Evolutionary conservation across 2,329 filamentous ascomycete genomes (phyloP), one percentile per base, ranked within the genome.

Genomic region (Fusarium irregulare): DNA sequence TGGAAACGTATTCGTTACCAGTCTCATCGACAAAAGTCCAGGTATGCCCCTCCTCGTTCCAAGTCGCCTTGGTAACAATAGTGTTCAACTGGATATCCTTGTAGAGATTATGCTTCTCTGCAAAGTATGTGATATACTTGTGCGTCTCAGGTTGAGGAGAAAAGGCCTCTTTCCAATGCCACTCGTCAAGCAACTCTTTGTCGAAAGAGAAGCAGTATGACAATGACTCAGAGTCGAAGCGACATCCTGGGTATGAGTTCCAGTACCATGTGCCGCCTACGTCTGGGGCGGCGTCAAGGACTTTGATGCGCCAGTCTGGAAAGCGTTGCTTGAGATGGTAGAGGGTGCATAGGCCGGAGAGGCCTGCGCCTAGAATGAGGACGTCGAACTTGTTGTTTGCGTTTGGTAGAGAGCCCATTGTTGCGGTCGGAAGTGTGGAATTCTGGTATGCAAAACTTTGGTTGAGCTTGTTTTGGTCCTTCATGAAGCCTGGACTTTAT

Each of bases 71-170:
- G 4, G 18, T 56, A 4, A 70, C 41, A 3, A 21, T 59, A 0
- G 68, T 37, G 73, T 68, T 64, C 8, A 71, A 30, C 7, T 72
- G 45, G 3, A 78, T 78, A 46, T 83, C 75, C 16, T 79, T 82
- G 51, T 78, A 82, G 18, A 84, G 68, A 16, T 80, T 73, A 27
- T 82, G 75, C 23, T 80, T 79, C 28, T 80, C 75, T 27, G 81
- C 82, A 16, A 84, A 79, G 56, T 80, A 78, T 21, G 79, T 74
- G 58, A 84, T 84, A 64, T 85, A 85, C 20, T 62, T 72, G 21
- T 78, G 76, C 1, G 84, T 73, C 50, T 85, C 81, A 5, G 76
- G 63, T 21, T 80, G 78, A 0, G 77, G 68, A 0, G 78, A 72
- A 46, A 79, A 92, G 86, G 68, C 47, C 4, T 71, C 68, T 2